phyloP scores from a whole-genome alignment of 2,329 filamentous ascomycete species.

The Exophiala xenobiotica region DNA sequence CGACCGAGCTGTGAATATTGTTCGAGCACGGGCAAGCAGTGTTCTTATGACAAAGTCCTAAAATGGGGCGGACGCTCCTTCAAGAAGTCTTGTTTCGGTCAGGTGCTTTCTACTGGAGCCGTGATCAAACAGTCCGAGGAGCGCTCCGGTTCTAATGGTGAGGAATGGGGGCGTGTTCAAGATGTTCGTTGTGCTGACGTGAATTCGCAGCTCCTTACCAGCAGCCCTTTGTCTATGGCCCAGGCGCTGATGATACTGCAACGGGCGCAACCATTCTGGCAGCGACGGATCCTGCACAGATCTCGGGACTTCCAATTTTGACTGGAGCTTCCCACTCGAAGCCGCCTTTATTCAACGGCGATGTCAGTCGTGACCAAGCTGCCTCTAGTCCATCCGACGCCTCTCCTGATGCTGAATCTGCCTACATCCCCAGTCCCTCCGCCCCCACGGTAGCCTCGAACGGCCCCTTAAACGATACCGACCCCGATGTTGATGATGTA shows the following conservation, averaged over 20 bases:
- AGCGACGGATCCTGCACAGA: neutral
- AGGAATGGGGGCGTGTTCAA: neutral
- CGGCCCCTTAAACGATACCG: neutral
- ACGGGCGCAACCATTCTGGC: neutral
- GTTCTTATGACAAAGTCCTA: neutral
- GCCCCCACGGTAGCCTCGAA: neutral
- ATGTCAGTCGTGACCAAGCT: neutral
- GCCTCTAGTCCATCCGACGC: neutral
- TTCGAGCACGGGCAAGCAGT: neutral
- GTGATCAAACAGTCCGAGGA: neutral
- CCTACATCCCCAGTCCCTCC: neutral
- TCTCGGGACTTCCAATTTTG: neutral
- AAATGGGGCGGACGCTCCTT: conserved; percentile 3
- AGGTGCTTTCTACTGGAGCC: neutral
- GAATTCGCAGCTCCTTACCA: neutral
- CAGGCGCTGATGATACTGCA: neutral
- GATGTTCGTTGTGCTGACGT: neutral
- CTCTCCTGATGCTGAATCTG: neutral
- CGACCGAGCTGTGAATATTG: conserved; percentile 2
- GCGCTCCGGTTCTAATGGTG: neutral
- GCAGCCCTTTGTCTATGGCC: neutral
- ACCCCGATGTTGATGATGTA: neutral
- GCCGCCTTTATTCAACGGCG: neutral
- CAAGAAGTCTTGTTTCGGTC: conserved; percentile 1
- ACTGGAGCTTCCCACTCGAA: neutral